phyloP scores from a whole-genome alignment of 2,329 filamentous ascomycete genomes.

The Amphichorda felina region DNA sequence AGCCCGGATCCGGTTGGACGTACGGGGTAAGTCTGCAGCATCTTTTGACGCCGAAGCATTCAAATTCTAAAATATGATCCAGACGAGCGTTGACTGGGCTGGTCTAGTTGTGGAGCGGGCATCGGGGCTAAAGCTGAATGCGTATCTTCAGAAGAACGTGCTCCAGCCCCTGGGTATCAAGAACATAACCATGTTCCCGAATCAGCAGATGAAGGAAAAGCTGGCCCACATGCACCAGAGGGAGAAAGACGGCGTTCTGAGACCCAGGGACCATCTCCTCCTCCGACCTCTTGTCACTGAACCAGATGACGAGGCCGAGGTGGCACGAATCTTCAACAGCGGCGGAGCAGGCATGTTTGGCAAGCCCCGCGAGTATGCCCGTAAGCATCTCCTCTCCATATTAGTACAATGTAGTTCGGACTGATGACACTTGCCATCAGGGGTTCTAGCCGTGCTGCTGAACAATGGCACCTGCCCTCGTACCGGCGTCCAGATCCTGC shows the following conservation, averaged over 20 bases:
- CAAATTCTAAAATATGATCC: not conserved
- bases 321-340: constrained; percentile 33
- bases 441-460: constrained; percentile 47
- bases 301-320: constrained; percentile 24
- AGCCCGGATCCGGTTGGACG: constrained; percentile 50
- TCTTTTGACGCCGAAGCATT: not conserved
- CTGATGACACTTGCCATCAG: constrained; percentile 15
- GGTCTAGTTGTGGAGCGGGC: constrained; percentile 34
- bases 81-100: constrained; percentile 43
- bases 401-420: too few relatives aligned
- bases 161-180: constrained; percentile 33
- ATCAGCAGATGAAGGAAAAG: constrained; percentile 35
- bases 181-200: constrained; percentile 45
- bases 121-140: constrained; percentile 29
- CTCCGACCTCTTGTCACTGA: constrained; percentile 30
- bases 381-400: constrained; percentile 24
- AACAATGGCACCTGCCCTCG: constrained; percentile 51
- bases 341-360: constrained; percentile 52
- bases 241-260: constrained; percentile 27
- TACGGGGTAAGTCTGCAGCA: constrained; percentile 35
- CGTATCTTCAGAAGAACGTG: constrained; percentile 35
- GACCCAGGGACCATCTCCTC: constrained; percentile 35
- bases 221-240: constrained; percentile 46
- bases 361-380: constrained; percentile 45
- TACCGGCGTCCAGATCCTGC: constrained; percentile 42